Evolutionary conservation across 2,329 filamentous ascomycete genomes (phyloP), one percentile per base, ranked within the genome.

Genomic region (Cordyceps pruinosa): DNA sequence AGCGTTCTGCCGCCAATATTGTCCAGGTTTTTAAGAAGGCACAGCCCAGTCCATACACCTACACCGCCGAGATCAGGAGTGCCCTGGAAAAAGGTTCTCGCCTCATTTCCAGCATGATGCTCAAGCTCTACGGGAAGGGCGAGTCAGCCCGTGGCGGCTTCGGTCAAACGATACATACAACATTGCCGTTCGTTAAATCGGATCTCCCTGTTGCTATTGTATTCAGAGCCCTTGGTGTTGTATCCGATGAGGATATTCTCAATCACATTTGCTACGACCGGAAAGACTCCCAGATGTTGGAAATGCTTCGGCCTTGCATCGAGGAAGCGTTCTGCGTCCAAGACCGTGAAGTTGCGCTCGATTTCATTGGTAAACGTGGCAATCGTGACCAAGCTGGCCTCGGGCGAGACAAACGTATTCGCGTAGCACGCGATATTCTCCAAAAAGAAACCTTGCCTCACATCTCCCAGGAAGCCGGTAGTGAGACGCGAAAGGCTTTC

Each of bases 1-100:
- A 99, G 73, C 88, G 94, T 61, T 97, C 92, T 69, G 94, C 94
- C 41, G 94, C 93, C 68, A 99, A 99, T 69, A 99, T 97, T 59
- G 94, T 99, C 5, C 94, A 99, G 74, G 93, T 99, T 28, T 99
- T 99, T 83, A 93, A 96, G 75, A 99, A 99, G 77, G 90, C 93
- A 0, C 83, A 87, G 64, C 90, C 91, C n/a, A 93, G 90, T 63
- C 89, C 90, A 10, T 96, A 90, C 61, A 92, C 91, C 2, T 96
- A 94, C 72, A 88, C 93, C 25, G 95, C 94, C 13, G 94, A 99
- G 73, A 97, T 99, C 65, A 84, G 94, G 74, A 97, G 92, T 72
- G 93, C 95, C 2, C 84, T 97, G 9, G 94, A 99, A 72, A 97
- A 96, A 72, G 94, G 95, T 15, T 97, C 93, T 1, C 84, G 95